phyloP scores from a whole-genome alignment of 805 yeast genomes.

The Candida parachauliodes region DNA sequence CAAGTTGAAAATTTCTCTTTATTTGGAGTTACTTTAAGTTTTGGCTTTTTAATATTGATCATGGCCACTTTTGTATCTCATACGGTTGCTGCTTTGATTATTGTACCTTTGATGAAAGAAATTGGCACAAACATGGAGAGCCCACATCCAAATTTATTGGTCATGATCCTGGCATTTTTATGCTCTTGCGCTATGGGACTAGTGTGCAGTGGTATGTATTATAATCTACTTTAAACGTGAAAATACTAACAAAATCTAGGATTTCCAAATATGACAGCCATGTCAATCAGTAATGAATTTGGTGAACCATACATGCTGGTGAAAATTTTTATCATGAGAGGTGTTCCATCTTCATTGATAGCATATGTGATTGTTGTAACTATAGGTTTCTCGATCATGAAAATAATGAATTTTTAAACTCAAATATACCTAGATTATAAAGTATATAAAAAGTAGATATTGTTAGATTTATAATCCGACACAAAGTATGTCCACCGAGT shows the following conservation, averaged over 20 bases:
- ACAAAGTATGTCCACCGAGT: too few species aligned
- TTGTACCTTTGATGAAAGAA: slow-evolving; percentile 85
- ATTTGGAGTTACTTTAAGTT: slow-evolving; percentile 69
- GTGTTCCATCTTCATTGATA: slow-evolving; percentile 81
- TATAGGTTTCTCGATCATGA: slow-evolving; percentile 75
- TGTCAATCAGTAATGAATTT: slow-evolving; percentile 87
- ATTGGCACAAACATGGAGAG: slow-evolving; percentile 73
- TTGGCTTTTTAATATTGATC: slow-evolving; percentile 75
- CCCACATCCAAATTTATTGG: slow-evolving; percentile 82
- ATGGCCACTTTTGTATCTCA: slow-evolving; percentile 96
- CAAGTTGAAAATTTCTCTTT: slow-evolving; percentile 65
- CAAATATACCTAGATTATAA: not conserved
- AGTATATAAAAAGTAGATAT: too few species aligned
- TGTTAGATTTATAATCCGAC: too few species aligned
- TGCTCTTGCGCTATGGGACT: slow-evolving; percentile 97
- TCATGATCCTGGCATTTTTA: slow-evolving; percentile 60
- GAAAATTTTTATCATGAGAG: slow-evolving; percentile 79
- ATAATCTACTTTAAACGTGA: not conserved
- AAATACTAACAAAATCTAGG: slow-evolving; percentile 38
- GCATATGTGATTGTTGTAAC: slow-evolving; percentile 72
- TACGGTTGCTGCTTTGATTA: slow-evolving; percentile 93
- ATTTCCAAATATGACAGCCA: slow-evolving; percentile 96
- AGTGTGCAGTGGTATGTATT: slow-evolving; percentile 61
- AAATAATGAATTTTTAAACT: slow-evolving; percentile 27
- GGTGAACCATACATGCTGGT: slow-evolving; percentile 90